A percentile compares a stretch with the other conserved stretches of the same genome.
Conservation (phyloP, 176 grass and related monocot genomes). For the Calamus simplicifolius region DNA sequence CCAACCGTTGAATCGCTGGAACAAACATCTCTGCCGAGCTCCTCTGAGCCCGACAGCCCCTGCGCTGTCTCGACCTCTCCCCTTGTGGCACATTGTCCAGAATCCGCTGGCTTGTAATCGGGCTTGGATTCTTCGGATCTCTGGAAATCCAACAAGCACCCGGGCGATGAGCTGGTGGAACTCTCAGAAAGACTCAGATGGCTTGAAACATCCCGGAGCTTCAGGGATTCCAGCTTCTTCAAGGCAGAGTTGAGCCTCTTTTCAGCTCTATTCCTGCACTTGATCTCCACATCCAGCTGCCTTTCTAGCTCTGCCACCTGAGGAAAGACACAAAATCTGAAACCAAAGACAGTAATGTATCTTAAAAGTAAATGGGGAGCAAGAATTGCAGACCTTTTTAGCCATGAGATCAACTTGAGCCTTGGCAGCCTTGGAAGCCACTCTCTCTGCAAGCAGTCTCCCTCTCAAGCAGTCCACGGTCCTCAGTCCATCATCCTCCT, state of each 20-base stretch:
- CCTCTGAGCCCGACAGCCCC: not conserved
- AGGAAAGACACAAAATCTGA: constrained; percentile 2
- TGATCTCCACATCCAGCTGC: constrained; percentile 61
- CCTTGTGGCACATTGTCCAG: not conserved
- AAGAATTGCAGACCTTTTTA: constrained; percentile 39
- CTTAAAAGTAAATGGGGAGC: too few relatives aligned
- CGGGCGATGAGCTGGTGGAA: too few relatives aligned
- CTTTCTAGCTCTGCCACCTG: constrained; percentile 82
- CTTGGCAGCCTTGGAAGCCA: constrained; percentile 88
- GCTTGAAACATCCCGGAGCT: constrained; percentile 27
- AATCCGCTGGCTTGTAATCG: constrained; percentile 23
- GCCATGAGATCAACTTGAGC: constrained; percentile 63
- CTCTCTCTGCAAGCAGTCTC: constrained; percentile 87
- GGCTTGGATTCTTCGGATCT: not conserved
- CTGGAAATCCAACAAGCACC: too few relatives aligned
- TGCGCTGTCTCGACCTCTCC: constrained; percentile 14
- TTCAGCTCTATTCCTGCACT: constrained; percentile 71
- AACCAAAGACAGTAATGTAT: not conserved
- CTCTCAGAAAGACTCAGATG: too few relatives aligned
- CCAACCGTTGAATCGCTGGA: constrained; percentile 24
- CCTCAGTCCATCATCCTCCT: constrained; percentile 42
- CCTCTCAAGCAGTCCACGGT: constrained; percentile 93
- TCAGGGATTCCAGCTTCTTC: constrained; percentile 74
- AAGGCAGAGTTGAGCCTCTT: constrained; percentile 59
- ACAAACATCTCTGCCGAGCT: too few relatives aligned